phyloP scores from a whole-genome alignment of 2,329 filamentous ascomycete species.

The Phyllosticta capitalensis region DNA sequence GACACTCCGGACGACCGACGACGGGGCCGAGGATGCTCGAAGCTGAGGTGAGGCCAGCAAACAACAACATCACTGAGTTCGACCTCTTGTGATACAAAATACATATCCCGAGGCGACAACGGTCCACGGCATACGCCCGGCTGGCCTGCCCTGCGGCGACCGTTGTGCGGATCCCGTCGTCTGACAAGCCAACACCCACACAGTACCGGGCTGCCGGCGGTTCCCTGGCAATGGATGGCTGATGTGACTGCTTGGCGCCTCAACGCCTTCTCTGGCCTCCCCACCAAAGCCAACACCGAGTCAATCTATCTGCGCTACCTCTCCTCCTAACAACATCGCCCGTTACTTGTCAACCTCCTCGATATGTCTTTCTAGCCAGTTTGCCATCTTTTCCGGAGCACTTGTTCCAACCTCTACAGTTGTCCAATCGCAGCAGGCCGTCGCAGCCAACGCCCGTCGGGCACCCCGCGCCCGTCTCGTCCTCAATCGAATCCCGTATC shows the following conservation, averaged over 20 bases:
- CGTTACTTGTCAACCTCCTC: background rate
- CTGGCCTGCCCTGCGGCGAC: background rate
- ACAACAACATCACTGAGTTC: no score
- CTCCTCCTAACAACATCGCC: background rate
- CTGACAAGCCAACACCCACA: background rate
- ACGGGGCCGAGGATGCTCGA: no score
- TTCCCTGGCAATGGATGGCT: background rate
- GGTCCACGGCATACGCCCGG: background rate
- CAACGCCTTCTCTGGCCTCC: background rate
- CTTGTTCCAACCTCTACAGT: background rate
- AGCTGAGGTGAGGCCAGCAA: no score
- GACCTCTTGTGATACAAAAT: no score
- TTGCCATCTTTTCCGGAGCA: background rate
- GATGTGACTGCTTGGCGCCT: background rate
- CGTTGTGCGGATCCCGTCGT: background rate
- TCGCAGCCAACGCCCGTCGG: background rate
- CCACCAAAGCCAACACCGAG: slow-evolving; percentile 7
- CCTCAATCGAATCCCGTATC: background rate
- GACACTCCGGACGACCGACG: no score
- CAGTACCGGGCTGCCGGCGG: background rate
- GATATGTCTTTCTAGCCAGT: slow-evolving; percentile 3
- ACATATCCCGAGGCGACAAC: no score
- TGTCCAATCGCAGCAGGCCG: background rate
- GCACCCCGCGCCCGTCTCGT: background rate
- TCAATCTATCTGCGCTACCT: background rate